Conservation (phyloP, 495 filamentous ascomycete genomes). For the Penicillium arizonense region DNA sequence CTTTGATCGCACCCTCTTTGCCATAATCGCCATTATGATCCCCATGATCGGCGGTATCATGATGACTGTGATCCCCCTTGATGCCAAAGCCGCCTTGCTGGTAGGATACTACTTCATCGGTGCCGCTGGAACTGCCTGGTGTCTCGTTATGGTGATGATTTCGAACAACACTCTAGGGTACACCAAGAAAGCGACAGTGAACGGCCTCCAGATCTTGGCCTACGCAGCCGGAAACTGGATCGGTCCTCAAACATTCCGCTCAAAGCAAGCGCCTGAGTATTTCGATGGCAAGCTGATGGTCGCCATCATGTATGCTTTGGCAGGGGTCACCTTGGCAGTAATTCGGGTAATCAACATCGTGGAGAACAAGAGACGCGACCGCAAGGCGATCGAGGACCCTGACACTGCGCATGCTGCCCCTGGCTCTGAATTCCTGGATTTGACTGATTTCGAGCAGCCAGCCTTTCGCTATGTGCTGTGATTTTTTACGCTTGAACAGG, state of each 20-base stretch:
- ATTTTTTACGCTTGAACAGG: neutral
- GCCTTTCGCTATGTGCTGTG: constrained; percentile 23
- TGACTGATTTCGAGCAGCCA: constrained; percentile 29
- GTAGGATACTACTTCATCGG: constrained; percentile 50
- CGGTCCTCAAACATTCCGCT: constrained; percentile 19
- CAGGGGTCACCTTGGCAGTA: neutral
- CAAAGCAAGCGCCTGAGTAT: constrained; percentile 16
- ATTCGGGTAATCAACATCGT: constrained; percentile 5
- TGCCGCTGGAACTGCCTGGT: constrained; percentile 43
- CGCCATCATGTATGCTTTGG: constrained; percentile 7
- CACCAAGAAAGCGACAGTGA: constrained; percentile 52
- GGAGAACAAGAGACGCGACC: constrained; percentile 4
- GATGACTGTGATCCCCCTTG: constrained; percentile 49
- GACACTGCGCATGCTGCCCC: constrained; percentile 1
- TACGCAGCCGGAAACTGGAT: constrained; percentile 14
- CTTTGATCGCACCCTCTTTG: constrained; percentile 17
- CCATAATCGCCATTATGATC: constrained; percentile 8
- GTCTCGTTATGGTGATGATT: constrained; percentile 45
- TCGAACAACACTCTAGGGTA: constrained; percentile 54
- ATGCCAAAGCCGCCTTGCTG: constrained; percentile 42
- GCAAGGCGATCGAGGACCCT: neutral
- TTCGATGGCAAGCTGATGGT: constrained; percentile 12
- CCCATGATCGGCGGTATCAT: constrained; percentile 51
- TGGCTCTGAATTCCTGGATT: constrained; percentile 19
- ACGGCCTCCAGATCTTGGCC: constrained; percentile 8